These are phyloP conservation scores for Cyphellophora europaea DNA, from an alignment of 2,329 filamentous ascomycete genomes.

Conservation along the genomic window DNA sequence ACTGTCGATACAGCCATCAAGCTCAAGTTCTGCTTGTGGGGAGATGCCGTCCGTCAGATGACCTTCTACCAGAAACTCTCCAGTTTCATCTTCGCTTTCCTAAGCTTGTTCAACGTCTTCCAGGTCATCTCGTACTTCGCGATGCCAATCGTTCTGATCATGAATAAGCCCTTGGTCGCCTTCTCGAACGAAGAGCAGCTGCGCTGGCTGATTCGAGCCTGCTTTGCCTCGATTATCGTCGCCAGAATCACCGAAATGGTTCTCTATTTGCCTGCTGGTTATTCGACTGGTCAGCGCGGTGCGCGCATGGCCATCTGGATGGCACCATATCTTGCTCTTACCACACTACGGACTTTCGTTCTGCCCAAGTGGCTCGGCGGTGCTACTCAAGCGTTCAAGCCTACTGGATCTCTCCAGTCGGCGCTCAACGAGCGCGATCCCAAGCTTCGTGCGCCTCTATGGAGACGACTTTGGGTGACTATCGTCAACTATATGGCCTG, in stretches of 20 bases:
- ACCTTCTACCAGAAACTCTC: constrained; percentile 48
- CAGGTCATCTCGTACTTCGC: constrained; percentile 47
- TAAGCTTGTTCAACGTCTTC: constrained; percentile 48
- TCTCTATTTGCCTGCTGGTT: constrained; percentile 51
- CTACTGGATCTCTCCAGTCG: constrained; percentile 49
- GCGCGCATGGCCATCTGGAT: constrained; percentile 52
- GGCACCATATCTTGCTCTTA: constrained; percentile 52
- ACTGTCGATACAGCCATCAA: constrained; percentile 52
- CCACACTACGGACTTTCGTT: constrained; percentile 48
- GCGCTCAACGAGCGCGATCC: constrained; percentile 49
- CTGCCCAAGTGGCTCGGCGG: constrained; percentile 53
- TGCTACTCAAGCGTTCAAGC: constrained; percentile 49
- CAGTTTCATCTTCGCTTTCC: constrained; percentile 47
- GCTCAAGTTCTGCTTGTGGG: constrained; percentile 51
- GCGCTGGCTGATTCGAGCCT: constrained; percentile 49
- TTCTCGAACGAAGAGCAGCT: constrained; percentile 45
- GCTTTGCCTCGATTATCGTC: constrained; percentile 41
- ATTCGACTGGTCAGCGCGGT: constrained; percentile 50
- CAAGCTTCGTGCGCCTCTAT: constrained; percentile 31
- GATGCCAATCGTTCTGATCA: constrained; percentile 49
- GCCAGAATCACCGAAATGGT: constrained; percentile 49
- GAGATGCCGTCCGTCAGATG: constrained; percentile 45
- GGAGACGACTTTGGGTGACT: constrained; percentile 44
- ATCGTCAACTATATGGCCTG: constrained; percentile 47
- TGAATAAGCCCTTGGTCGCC: constrained; percentile 49